Conservation (phyloP, 805 yeast genomes). For the Kodamaea sagamina region DNA sequence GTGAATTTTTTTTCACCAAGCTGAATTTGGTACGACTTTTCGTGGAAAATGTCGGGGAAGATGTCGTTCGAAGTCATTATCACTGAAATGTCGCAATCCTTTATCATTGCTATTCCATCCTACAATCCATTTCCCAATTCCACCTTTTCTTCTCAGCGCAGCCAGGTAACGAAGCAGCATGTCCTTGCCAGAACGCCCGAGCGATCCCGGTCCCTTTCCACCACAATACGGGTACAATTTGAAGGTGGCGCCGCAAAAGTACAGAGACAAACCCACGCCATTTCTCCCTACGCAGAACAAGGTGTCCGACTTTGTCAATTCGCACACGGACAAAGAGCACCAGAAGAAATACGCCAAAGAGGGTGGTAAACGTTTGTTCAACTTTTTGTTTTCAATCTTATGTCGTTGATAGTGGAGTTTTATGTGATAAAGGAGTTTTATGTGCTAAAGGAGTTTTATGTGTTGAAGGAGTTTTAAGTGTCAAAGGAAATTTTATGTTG, state of each 20-base stretch:
- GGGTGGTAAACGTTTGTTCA: slow-evolving; percentile 15
- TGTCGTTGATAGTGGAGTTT: too few species aligned
- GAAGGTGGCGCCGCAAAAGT: slow-evolving; percentile 31
- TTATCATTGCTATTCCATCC: slow-evolving; percentile 1
- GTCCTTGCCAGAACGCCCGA: slow-evolving; percentile 33
- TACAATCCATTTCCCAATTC: background rate
- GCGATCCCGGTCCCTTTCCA: slow-evolving; percentile 27
- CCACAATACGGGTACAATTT: slow-evolving; percentile 37
- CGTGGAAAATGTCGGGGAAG: too few species aligned
- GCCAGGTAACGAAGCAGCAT: slow-evolving; percentile 10
- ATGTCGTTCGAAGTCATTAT: background rate
- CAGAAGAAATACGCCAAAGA: slow-evolving; percentile 38
- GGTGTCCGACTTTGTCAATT: slow-evolving; percentile 28
- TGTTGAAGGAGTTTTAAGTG: too few species aligned
- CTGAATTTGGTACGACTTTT: too few species aligned
- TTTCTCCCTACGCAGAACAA: slow-evolving; percentile 25
- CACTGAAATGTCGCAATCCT: background rate
- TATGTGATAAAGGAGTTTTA: too few species aligned
- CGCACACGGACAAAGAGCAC: slow-evolving; percentile 28
- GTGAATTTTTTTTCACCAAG: slow-evolving; percentile 4
- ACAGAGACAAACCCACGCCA: slow-evolving; percentile 38
- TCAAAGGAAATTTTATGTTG: too few species aligned
- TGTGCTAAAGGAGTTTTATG: too few species aligned
- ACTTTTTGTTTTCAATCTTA: slow-evolving; percentile 6
- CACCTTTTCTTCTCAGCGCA: background rate